phyloP scores from a whole-genome alignment of 169 alveolate genomes.

The Plasmodium billcollinsi region DNA sequence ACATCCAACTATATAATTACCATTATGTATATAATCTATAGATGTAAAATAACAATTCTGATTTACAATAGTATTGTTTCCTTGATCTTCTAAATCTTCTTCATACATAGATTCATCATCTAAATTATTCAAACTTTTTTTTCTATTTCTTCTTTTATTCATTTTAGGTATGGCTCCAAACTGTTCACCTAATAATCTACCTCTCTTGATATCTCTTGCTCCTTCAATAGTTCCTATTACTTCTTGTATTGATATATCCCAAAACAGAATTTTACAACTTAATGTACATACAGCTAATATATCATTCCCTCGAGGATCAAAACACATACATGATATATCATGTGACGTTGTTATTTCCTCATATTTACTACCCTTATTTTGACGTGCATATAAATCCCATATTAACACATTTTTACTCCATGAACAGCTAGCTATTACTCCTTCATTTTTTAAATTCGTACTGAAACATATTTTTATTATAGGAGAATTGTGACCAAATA shows the following conservation, averaged over 20 bases:
- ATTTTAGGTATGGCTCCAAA: slow-evolving; percentile 80
- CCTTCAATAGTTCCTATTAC: slow-evolving; percentile 91
- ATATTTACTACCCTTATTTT: slow-evolving; percentile 92
- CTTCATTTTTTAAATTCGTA: slow-evolving; percentile 85
- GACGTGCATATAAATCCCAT: slow-evolving; percentile 88
- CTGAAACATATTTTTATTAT: slow-evolving; percentile 92
- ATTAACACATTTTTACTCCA: slow-evolving; percentile 96
- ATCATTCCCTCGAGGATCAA: slow-evolving; percentile 94
- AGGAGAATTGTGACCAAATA: slow-evolving; percentile 95
- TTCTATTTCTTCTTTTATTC: slow-evolving; percentile 22
- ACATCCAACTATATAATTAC: slow-evolving; percentile 44
- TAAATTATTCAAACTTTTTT: background rate
- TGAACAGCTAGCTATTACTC: slow-evolving; percentile 94
- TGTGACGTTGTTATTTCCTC: slow-evolving; percentile 92
- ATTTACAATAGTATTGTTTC: slow-evolving; percentile 27
- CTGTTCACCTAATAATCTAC: slow-evolving; percentile 84
- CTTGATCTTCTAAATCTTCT: slow-evolving; percentile 54
- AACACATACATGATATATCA: slow-evolving; percentile 91
- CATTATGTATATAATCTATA: slow-evolving; percentile 57
- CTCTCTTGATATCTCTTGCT: slow-evolving; percentile 88
- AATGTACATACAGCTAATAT: slow-evolving; percentile 89
- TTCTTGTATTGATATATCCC: slow-evolving; percentile 88
- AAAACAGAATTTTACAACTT: slow-evolving; percentile 87
- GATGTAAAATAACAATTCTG: slow-evolving; percentile 46
- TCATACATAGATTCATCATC: background rate